Base-by-base conservation (phyloP, 2,329 filamentous ascomycete species). In the Aureobasidium sp. region DNA sequence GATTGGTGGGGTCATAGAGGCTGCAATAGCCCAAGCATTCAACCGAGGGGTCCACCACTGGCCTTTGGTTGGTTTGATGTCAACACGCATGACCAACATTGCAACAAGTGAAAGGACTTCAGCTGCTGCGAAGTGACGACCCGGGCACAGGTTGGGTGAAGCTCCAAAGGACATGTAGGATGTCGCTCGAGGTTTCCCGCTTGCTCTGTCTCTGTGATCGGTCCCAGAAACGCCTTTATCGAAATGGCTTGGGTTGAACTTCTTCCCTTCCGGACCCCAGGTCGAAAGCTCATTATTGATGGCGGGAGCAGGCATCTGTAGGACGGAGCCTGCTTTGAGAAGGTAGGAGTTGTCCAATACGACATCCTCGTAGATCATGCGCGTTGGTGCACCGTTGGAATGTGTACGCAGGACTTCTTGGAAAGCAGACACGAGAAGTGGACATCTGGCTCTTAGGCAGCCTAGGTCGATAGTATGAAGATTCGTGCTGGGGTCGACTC, bases 381-480 rank as follows among this genome's bases (percentile, higher is more conserved):
- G 73, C 3, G 70, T 68, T 11, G 66, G 67, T 2, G 70, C 67
- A 25, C 69, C 61, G 15, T 65, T 65, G 2, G 67, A 65, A 11
- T 70, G 66, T 6, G 64, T 59, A 4, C 75, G 73, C 32, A 74
- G 67, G 15, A 69, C 72, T 63, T 77, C 75, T 44, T 77, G 72
- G 50, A 72, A 71, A 0, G 69, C 63, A 2, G 74, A 75, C 1
- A 77, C 47, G 0, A 75, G 66, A 2, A 75, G 63, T 0, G 73
- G 73, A 50, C 75, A 76, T 5, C 65, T 61, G n/a, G 69, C 65
- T 30, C 71, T 71, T 15, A 77, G 65, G 4, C 67, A 67, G 7
- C 70, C 65, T 21, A 77, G 54, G 47, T 76, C 72, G 6, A 77
- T 50, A 5, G 61, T 62, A 29, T 68, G 42, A 13, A 32, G 42